Conservation (phyloP, 192 early-diverging fungal genomes). For the Allomyces macrogynus region DNA sequence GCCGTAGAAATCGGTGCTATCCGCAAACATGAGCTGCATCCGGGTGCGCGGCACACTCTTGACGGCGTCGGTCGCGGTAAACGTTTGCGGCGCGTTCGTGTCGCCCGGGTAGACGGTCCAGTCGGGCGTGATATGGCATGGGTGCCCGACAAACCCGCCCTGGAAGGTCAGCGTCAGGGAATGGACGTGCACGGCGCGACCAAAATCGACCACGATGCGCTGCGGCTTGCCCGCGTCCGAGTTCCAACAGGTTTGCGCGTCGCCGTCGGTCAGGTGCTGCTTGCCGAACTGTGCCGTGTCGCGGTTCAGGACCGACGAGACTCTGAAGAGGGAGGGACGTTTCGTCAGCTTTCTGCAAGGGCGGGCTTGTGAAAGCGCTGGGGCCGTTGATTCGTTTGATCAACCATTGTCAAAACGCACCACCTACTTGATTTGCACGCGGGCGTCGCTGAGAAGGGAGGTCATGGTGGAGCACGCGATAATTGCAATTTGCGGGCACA, state of each 20-base stretch:
- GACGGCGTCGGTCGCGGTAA: conserved; percentile 10
- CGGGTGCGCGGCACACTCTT: conserved; percentile 5
- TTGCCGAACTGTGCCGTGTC: conserved; percentile 60
- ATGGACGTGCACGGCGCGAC: conserved; percentile 15
- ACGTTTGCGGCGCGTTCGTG: conserved; percentile 39
- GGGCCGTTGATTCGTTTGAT: too few relatives aligned
- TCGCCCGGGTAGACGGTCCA: conserved; percentile 56
- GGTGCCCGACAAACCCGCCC: conserved; percentile 69
- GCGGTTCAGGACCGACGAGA: conserved; percentile 69
- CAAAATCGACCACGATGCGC: conserved; percentile 50
- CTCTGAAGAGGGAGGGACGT: conserved; percentile 22
- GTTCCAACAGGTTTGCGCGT: conserved; percentile 83
- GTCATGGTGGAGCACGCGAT: too few relatives aligned
- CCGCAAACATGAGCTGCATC: conserved; percentile 38
- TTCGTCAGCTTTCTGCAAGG: too few relatives aligned
- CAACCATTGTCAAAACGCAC: too few relatives aligned
- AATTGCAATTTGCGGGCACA: too few relatives aligned
- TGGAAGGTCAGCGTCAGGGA: conserved; percentile 51
- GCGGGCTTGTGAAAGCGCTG: too few relatives aligned
- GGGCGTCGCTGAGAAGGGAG: too few relatives aligned
- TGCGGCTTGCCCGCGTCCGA: conserved; percentile 68
- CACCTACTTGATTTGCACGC: too few relatives aligned
- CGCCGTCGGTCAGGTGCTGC: conserved; percentile 55
- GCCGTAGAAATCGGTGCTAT: conserved; percentile 71
- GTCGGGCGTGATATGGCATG: conserved; percentile 26